Evolutionary conservation across 148 eudicot species (phyloP).

Genomic region (Suaeda aralocaspica): DNA sequence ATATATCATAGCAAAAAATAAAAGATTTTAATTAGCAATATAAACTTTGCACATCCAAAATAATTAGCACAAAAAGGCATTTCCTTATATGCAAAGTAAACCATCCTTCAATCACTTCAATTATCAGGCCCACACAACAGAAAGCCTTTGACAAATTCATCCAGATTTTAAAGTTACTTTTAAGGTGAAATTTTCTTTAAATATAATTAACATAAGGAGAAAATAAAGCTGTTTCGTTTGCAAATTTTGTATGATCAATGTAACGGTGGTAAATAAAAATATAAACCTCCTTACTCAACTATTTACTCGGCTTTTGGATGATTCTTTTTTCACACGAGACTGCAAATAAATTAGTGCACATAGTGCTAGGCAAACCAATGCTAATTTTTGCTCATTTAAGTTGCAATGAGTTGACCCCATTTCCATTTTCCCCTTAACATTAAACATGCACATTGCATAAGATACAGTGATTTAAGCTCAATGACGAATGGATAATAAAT

Average conservation of each 20-base stretch:
- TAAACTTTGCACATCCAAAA: neutral
- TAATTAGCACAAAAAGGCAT: neutral
- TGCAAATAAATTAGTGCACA: no score
- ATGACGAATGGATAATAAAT: no score
- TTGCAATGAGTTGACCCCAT: neutral
- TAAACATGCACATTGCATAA: no score
- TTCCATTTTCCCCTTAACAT: neutral
- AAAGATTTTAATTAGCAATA: constrained; percentile 15
- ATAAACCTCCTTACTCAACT: neutral
- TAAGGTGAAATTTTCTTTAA: no score
- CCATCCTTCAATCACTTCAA: neutral
- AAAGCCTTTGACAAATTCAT: no score
- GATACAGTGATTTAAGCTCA: no score
- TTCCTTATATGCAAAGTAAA: neutral
- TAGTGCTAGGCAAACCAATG: neutral
- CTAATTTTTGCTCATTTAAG: neutral
- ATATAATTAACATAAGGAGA: no score
- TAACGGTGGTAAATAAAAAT: no score
- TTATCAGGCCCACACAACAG: no score
- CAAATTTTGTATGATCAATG: no score
- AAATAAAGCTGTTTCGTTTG: no score
- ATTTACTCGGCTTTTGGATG: neutral
- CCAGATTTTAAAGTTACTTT: no score
- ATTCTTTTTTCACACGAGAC: neutral
- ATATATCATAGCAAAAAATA: constrained; percentile 1